A percentile compares a stretch with the other conserved stretches of the same genome.
These are phyloP conservation scores for Chlamydomonas eustigma DNA, from an alignment of 139 green algal species.

Conservation along the genomic window DNA sequence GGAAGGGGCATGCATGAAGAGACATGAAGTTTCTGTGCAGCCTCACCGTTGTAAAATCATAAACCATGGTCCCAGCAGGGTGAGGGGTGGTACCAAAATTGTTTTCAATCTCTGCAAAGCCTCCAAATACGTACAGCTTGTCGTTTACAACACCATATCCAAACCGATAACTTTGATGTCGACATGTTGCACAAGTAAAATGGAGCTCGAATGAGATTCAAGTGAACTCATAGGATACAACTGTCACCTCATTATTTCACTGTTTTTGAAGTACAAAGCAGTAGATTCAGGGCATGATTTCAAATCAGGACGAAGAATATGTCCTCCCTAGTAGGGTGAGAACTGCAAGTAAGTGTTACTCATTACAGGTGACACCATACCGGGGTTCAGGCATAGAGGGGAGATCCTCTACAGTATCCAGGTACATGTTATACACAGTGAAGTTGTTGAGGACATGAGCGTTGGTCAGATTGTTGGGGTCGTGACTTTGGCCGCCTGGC, in stretches of 20 bases:
- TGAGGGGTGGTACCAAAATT: neutral
- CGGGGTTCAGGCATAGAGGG: neutral
- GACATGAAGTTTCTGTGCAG: no score
- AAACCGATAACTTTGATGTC: neutral
- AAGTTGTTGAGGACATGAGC: neutral
- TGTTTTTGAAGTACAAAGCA: no score
- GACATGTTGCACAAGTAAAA: no score
- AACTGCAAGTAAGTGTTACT: no score
- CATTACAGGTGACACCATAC: no score
- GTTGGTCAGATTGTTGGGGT: neutral
- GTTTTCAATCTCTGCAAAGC: neutral
- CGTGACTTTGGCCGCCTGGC: neutral
- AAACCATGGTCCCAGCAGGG: neutral
- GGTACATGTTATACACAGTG: neutral
- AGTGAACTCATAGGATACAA: no score
- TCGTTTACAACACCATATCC: neutral
- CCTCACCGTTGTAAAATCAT: neutral
- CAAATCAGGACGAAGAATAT: no score
- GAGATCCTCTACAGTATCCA: neutral
- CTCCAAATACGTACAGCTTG: neutral
- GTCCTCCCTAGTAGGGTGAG: no score
- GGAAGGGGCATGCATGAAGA: no score
- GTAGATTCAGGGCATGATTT: no score
- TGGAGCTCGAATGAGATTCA: no score
- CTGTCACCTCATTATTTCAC: no score